Percentiles rank a stretch among this genome's conserved stretches.
Evolutionary conservation across 1,139 yeast species (phyloP).

Genomic region (Nakaseomyces uthaithaninus): DNA sequence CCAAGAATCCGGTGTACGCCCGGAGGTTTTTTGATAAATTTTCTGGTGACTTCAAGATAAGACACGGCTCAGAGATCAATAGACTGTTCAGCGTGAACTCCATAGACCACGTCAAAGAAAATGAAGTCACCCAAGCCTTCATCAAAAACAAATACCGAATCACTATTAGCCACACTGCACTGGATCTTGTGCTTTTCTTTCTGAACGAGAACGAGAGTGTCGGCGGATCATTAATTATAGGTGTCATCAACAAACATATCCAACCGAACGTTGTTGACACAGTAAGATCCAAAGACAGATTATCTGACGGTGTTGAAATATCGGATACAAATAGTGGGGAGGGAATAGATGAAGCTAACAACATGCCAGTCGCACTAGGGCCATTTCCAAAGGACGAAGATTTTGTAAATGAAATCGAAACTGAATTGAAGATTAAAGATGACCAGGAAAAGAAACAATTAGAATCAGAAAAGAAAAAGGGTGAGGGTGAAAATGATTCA

Average conservation of each 20-base stretch:
- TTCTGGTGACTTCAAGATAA: slow-evolving; percentile 60
- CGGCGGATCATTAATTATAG: slow-evolving; percentile 82
- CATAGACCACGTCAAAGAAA: slow-evolving; percentile 74
- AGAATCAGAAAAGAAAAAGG: slow-evolving; percentile 10
- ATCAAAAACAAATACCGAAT: slow-evolving; percentile 65
- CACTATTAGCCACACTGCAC: slow-evolving; percentile 72
- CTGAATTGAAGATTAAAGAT: slow-evolving; percentile 73
- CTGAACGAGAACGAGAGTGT: slow-evolving; percentile 86
- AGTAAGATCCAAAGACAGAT: slow-evolving; percentile 26
- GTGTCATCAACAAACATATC: slow-evolving; percentile 79
- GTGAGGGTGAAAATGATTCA: slow-evolving; percentile 11
- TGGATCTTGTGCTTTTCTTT: slow-evolving; percentile 76
- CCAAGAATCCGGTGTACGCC: slow-evolving; percentile 56
- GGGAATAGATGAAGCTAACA: slow-evolving; percentile 26
- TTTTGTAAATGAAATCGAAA: slow-evolving; percentile 72
- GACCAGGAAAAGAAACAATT: slow-evolving; percentile 35
- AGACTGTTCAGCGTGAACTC: slow-evolving; percentile 65
- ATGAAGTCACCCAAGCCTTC: slow-evolving; percentile 70
- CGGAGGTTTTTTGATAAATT: slow-evolving; percentile 69
- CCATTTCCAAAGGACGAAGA: slow-evolving; percentile 80
- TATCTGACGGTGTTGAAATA: slow-evolving; percentile 30
- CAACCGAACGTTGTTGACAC: slow-evolving; percentile 47
- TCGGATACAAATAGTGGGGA: slow-evolving; percentile 53
- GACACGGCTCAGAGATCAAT: slow-evolving; percentile 72
- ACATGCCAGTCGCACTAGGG: slow-evolving; percentile 68